Conservation (phyloP, 2,329 filamentous ascomycete genomes). For the Microcyclosporella mali region DNA sequence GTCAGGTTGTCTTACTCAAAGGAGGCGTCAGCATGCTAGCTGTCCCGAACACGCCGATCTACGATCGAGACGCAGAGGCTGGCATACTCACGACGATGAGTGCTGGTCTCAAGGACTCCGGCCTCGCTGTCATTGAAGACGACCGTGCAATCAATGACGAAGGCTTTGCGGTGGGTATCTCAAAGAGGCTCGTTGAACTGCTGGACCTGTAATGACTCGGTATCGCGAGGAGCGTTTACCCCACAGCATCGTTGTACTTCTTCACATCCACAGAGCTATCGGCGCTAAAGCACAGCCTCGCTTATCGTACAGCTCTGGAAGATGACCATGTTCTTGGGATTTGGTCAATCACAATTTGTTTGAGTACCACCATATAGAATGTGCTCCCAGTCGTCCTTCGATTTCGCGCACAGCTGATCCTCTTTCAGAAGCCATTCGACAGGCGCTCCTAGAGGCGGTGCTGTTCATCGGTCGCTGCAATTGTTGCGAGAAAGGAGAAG, state of each 20-base stretch:
- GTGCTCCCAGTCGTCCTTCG: no score
- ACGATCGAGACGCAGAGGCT: conserved; percentile 44
- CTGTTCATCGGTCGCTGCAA: conserved; percentile 22
- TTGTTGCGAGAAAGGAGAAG: conserved; percentile 26
- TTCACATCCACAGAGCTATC: neutral
- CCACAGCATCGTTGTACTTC: neutral
- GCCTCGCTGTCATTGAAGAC: conserved; percentile 45
- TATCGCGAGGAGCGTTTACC: neutral
- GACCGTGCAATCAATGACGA: conserved; percentile 50
- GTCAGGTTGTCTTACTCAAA: conserved; percentile 53
- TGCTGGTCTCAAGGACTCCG: conserved; percentile 43
- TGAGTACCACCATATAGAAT: no score
- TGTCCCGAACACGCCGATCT: conserved; percentile 48
- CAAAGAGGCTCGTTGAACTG: conserved; percentile 29
- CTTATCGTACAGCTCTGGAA: neutral
- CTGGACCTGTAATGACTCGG: conserved; percentile 13
- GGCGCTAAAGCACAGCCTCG: no score
- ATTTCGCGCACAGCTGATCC: conserved; percentile 6
- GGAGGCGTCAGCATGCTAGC: conserved; percentile 59
- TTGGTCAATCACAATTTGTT: neutral
- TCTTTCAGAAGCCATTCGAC: conserved; percentile 21
- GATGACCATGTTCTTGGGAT: conserved; percentile 12
- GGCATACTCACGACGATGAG: conserved; percentile 45
- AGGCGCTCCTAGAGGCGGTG: conserved; percentile 28
- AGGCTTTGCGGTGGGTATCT: conserved; percentile 45